These are phyloP conservation scores for Trichoderma simmonsii DNA, from an alignment of 2,329 filamentous ascomycete genomes.

Conservation along the genomic window DNA sequence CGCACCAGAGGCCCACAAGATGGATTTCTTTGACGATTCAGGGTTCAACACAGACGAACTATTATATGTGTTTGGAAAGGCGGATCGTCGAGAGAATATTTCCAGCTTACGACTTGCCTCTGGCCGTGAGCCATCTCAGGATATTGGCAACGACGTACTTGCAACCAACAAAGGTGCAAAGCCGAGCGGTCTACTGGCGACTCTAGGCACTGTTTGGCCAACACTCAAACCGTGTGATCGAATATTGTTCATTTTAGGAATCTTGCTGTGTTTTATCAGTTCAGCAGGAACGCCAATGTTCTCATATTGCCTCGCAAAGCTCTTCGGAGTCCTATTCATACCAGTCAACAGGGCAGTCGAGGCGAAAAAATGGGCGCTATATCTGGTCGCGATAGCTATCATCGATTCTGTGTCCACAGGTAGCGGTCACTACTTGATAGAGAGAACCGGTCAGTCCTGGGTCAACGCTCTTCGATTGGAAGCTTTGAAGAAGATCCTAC, in stretches of 20 bases:
- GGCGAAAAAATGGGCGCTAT: constrained; percentile 65
- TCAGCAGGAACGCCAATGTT: constrained; percentile 71
- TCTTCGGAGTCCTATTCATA: constrained; percentile 68
- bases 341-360: constrained; percentile 44
- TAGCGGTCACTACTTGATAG: constrained; percentile 66
- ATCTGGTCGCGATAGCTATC: constrained; percentile 65
- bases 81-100: constrained; percentile 32
- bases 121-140: constrained; percentile 18
- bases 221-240: constrained; percentile 52
- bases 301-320: constrained; percentile 68
- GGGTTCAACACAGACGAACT: constrained; percentile 19
- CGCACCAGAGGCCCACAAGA: neutral
- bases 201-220: constrained; percentile 64
- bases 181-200: constrained; percentile 22
- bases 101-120: constrained; percentile 18
- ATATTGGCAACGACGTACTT: neutral
- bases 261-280: constrained; percentile 60
- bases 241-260: constrained; percentile 54
- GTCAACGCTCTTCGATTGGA: constrained; percentile 66
- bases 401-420: constrained; percentile 65
- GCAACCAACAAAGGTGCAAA: neutral
- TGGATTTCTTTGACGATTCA: neutral
- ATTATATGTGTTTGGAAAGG: constrained; percentile 24
- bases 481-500: constrained; percentile 66
- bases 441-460: constrained; percentile 72